Evolutionary conservation across 1,284 basidiomycete genomes (phyloP), one percentile per base, ranked within the genome.

Genomic region (Malassezia globosa): DNA sequence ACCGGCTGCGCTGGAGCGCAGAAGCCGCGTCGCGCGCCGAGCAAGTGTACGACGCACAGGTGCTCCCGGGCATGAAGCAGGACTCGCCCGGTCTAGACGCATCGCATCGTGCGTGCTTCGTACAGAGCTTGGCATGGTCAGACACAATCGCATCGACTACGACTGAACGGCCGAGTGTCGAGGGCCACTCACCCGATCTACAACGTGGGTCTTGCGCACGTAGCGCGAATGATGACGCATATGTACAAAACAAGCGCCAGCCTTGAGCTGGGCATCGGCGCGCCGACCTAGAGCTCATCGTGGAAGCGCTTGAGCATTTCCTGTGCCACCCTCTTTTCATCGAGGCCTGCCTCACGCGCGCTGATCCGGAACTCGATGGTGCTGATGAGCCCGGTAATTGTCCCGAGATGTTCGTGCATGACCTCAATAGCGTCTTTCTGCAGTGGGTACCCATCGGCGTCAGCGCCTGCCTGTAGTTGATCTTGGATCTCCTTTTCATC

Each of bases 1-100:
- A 69, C 43, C 54, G 54, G 5, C 46, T 67, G 13, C 45, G 49
- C 16, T 47, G 51, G n/a, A 60, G 61, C 37, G 54, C 39, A 11
- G 26, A 18, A 7, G 44, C 34, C 1, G 35, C 26, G 36, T 18
- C 8, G 11, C 38, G 25, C 2, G 48, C 41, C 25, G 31, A 26
- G 14, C n/a, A 24, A 5, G 18, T 22, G 25, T 42, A 42, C 33
- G 40, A 35, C 11, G 29, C 19, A n/a, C 16, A 31, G 10, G 22
- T 27, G 24, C n/a, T n/a, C n/a, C n/a, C n/a, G n/a, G n/a, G n/a
- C n/a, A n/a, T 29, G 6, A n/a, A n/a, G n/a, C n/a, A n/a, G n/a
- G n/a, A 27, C 29, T 22, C 3, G 37, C 22, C 19, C n/a, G 21
- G 13, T 21, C 25, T 18, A 19, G 24, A 35, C 29, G 42, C 25